Evolutionary conservation across 164 flowering plant genomes (phyloP), one percentile per base, ranked within the genome.

Genomic region (Berberis thunbergii): DNA sequence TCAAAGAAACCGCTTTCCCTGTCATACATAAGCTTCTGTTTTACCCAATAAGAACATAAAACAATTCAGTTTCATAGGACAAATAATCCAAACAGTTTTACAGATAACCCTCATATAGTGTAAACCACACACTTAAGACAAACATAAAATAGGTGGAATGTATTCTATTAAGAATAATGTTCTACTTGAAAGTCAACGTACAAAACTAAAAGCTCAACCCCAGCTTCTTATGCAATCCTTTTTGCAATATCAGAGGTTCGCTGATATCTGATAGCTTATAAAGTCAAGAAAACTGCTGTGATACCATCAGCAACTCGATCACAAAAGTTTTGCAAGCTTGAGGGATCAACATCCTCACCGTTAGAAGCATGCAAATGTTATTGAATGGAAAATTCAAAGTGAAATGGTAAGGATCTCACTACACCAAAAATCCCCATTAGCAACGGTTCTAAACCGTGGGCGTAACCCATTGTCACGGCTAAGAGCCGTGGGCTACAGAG

Each of bases 1-100:
- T 94, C 96, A 79, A 94, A 94, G 58, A 91, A 95, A 39, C 96
- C 96, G 78, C 87, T 89, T 75, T 94, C 97, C 73, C 83, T 86
- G 80, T 91, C 95, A 74, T 91, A 94, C 96, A 89, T 91, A 70
- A 91, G 82, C 64, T 84, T 94, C 99, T 94, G 91, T 53, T 68
- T 50, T 46, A 43, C 49, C 38, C n/a, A 62, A 56, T 61, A 67
- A 56, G 44, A 65, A 44, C 67, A 61, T 52, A 50, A 7, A 60
- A 64, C 48, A 60, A 46, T 53, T 66, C 45, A 67, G n/a, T 54
- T 13, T 43, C 45, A 42, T 41, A 60, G 26, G 26, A 26, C 26
- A 26, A 26, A 26, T 26, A 26, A 26, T 26, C 26, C 26, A 26
- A 26, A 26, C 26, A 26, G 26, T 26, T 26, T 26, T 26, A 26